Base-by-base conservation (phyloP, 2,329 filamentous ascomycete genomes). In the Chaetomium olivaceum region DNA sequence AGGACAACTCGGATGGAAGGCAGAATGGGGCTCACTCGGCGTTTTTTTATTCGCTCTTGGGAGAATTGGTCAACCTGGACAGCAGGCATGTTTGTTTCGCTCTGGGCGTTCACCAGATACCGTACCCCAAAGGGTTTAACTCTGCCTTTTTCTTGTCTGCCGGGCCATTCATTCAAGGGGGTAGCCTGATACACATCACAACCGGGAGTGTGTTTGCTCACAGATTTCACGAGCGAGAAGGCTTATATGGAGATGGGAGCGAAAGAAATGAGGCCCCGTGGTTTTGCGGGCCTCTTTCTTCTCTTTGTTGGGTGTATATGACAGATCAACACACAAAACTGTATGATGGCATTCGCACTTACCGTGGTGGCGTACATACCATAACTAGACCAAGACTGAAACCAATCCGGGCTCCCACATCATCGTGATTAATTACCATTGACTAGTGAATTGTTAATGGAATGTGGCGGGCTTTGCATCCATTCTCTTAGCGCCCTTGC, bases 361-460 rank as follows among this genome's bases (percentile, higher is more conserved):
- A 43, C 7, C 31, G 60, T 62, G 51, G 36, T 33, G 60, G 25
- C 23, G 60, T 48, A 62, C 51, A 62, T 62, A 56, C n/a, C 27
- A 55, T 29, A 50, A 50, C 36, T 12, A 39, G 11, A 57, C 31
- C 51, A 21, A 39, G 12, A 57, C 21, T 23, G 21, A 16, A 39
- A 57, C 2, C n/a, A 6, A 36, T 7, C 8, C 19, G 6, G 23
- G 31, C 7, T 16, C 5, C 23, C 11, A 12, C 33, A 14, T 12
- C 33, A 14, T 12, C 43, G 29, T 33, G 52, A 36, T 48, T 48
- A 21, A 36, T 48, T 48, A 21, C 46, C 7, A 11, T n/a, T 2
- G 6, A 29, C 27, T 29, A 48, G 7, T 48, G 21, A 48, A 19
- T 19, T 48, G n/a, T 12, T 9, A 9, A 23, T 21, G 46, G 46